Percentiles rank a stretch among this genome's conserved stretches.
Evolutionary conservation across 345 rosid genomes (phyloP).

Genomic region (Angophora floribunda): DNA sequence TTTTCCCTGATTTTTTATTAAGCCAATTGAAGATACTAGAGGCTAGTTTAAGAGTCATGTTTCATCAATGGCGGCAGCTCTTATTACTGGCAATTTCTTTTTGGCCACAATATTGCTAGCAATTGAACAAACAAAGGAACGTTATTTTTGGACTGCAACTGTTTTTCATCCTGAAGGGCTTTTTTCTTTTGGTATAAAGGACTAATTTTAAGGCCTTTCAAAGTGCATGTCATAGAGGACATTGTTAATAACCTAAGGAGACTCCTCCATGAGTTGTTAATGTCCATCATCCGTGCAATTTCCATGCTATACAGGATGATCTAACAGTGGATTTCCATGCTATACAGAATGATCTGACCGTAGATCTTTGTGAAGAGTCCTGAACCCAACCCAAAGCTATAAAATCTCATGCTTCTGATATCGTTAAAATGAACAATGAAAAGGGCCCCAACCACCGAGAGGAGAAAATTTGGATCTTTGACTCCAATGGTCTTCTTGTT

Average conservation of each 20-base stretch:
- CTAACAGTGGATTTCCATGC: neutral
- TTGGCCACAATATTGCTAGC: fast-evolving
- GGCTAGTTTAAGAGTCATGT: fast-evolving
- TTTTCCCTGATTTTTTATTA: neutral
- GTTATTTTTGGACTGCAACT: neutral
- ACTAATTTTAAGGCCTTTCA: fast-evolving
- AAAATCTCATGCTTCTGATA: neutral
- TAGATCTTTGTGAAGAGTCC: neutral
- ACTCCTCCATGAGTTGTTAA: neutral
- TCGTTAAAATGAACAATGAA: neutral
- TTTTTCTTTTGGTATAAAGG: neutral
- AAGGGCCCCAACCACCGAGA: neutral
- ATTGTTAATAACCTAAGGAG: neutral
- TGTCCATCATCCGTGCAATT: neutral
- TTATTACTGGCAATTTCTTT: neutral
- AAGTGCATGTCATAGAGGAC: neutral
- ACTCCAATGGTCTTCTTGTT: neutral
- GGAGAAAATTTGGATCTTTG: neutral
- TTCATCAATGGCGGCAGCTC: neutral
- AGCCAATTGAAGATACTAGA: fast-evolving
- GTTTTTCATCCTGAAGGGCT: neutral
- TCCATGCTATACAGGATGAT: neutral
- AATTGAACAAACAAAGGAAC: neutral
- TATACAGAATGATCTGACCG: fast-evolving
- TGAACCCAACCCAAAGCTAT: neutral